Evolutionary conservation across 2,329 filamentous ascomycete species (phyloP).

Genomic region (Boeremia lycopersici): DNA sequence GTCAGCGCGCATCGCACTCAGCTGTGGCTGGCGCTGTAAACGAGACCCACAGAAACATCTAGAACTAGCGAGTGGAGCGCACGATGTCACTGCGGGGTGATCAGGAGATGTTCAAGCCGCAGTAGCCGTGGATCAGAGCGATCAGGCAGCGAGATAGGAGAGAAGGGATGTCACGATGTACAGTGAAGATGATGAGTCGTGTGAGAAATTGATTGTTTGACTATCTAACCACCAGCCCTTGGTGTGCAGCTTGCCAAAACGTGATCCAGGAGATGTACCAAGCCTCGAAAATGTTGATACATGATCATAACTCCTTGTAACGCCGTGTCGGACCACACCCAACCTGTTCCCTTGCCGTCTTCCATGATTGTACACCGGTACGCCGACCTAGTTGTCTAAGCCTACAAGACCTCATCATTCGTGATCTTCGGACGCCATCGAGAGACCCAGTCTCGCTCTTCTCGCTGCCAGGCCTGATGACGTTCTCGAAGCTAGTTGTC

Average conservation of each 20-base stretch:
- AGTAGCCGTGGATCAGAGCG: not conserved
- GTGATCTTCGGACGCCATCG: slow-evolving; percentile 32
- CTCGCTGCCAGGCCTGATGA: slow-evolving; percentile 32
- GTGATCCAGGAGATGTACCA: slow-evolving; percentile 29
- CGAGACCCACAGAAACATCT: slow-evolving; percentile 15
- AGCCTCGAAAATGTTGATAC: slow-evolving; percentile 27
- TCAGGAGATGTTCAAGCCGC: slow-evolving; percentile 4
- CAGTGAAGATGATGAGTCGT: not conserved
- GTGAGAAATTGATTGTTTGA: slow-evolving; percentile 32
- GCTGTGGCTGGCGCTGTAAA: slow-evolving; percentile 8
- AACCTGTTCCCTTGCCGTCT: slow-evolving; percentile 22
- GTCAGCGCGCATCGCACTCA: slow-evolving; percentile 25
- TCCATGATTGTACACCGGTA: slow-evolving; percentile 35
- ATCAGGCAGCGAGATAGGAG: not conserved
- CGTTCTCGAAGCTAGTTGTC: slow-evolving; percentile 40
- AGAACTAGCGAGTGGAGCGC: slow-evolving; percentile 2
- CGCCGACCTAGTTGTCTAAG: slow-evolving; percentile 37
- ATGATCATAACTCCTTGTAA: slow-evolving; percentile 34
- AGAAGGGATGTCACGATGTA: slow-evolving; percentile 8
- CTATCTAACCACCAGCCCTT: slow-evolving; percentile 44
- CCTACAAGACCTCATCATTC: slow-evolving; percentile 35
- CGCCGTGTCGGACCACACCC: slow-evolving; percentile 27
- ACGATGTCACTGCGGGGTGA: slow-evolving; percentile 11
- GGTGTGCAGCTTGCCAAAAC: slow-evolving; percentile 39
- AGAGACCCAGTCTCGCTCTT: slow-evolving; percentile 29